Base-by-base conservation (phyloP, 768 basidiomycete species). In the Leccinum disarticulatum region DNA sequence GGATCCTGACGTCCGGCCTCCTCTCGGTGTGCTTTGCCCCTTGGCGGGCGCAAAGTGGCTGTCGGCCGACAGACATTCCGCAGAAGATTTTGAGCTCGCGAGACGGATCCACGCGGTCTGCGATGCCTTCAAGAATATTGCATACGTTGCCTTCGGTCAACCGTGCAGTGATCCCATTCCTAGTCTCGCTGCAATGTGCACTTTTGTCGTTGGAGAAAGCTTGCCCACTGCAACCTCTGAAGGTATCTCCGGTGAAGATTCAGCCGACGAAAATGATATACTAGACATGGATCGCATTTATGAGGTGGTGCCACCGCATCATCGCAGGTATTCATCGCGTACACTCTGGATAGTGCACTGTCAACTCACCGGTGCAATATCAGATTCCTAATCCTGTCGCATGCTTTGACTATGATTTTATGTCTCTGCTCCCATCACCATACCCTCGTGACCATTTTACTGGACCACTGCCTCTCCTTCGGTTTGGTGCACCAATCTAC, bases 101-200 rank as follows among this genome's bases (percentile, higher is more conserved):
- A 76, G 76, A 38, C 77, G 73, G 31, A 77, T 86, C 9, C 77
- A 83, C 65, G 81, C 81, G 14, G 77, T 87, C 15, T 75, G 82
- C n/a, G 82, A 82, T 61, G 79, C 80, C 54, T 87, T 84, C 70
- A 77, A 74, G 52, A 82, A 84, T 57, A 67, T 86, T 48, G 73
- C 81, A 3, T 64, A 79, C 36, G 79, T 77, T 31, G 75, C 76
- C 10, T 70, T 66, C 22, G 70, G 61, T 57, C 57, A 50, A 27
- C 38, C 49, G 56, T 57, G 52, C 43, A 35, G 27, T 46, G 64
- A 63, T 52, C 64, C 65, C 33, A 66, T 78, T 14, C 73, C 74
- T 25, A 72, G 76, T 55, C 72, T 86, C 47, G 76, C 80, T 36
- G 74, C 75, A 31, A 70, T 84, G 59, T 85, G 85, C 55, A 73